Conservation (phyloP, 2,329 filamentous ascomycete species). For the Trichoderma lentiforme region DNA sequence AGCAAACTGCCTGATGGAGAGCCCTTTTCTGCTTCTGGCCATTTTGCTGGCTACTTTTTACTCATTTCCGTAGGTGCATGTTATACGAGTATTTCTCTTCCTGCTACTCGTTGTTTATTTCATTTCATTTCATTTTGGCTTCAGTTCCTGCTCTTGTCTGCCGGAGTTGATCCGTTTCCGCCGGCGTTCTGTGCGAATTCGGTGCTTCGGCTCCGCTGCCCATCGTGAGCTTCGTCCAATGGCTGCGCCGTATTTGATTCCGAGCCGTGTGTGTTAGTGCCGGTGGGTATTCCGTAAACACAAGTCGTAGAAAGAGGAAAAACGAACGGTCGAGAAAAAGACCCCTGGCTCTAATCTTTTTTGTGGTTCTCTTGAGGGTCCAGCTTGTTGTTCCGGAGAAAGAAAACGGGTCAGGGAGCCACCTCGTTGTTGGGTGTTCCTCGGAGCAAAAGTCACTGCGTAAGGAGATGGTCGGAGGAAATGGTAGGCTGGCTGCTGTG, state of each 20-base stretch:
- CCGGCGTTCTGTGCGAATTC: background rate
- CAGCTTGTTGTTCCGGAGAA: background rate
- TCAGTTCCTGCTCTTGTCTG: background rate
- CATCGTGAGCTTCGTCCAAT: background rate
- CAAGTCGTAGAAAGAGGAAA: background rate
- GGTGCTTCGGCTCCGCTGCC: background rate
- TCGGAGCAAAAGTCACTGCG: background rate
- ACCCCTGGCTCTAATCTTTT: background rate
- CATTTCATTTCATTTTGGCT: background rate
- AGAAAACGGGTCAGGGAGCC: background rate
- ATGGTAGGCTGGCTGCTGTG: background rate
- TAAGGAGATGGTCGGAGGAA: background rate
- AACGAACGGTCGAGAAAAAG: background rate
- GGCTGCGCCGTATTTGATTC: background rate
- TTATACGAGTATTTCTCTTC: background rate
- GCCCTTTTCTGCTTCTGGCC: background rate
- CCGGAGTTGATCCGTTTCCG: slow-evolving; percentile 13
- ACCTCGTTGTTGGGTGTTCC: background rate
- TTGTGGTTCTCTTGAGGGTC: background rate
- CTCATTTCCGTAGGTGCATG: background rate
- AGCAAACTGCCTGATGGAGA: background rate
- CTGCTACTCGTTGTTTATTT: background rate
- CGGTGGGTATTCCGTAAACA: background rate
- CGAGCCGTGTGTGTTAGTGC: slow-evolving; percentile 1
- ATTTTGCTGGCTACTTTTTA: background rate